Base-by-base conservation (phyloP, 225 moss, liverwort and hornwort genomes). In the Polytrichum commune region DNA sequence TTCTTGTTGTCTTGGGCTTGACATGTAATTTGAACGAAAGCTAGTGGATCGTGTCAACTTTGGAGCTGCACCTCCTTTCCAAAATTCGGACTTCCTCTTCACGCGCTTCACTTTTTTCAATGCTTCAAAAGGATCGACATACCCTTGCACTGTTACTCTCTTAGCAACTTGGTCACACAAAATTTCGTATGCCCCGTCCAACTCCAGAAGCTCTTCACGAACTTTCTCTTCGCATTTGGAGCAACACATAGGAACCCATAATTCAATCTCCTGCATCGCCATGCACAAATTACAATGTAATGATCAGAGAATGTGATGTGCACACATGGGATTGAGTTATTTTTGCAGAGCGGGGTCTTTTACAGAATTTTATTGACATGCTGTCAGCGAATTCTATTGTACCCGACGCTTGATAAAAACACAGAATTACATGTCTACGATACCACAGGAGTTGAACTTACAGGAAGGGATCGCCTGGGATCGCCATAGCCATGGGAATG, bases 41-140 rank as follows among this genome's bases (percentile, higher is more conserved):
- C 25, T 24, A 28, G 62, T 58, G 2, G 38, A 38, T 38, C 13
- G 38, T 38, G 10, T 38, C 5, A 7, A 35, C 13, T 18, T 7
- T 53, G 73, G 55, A 6, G n/a, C n/a, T 1, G 62, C 68, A 23
- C 69, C 62, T 54, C 20, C 53, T 18, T 56, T 62, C 83, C 83
- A 86, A 53, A 86, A 83, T 73, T 83, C 65, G 0, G 86, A 80
- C 62, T 86, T 86, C 75, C 83, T 80, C 76, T 83, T 78, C 65
- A 86, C 78, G 67, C 78, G 80, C 74, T 86, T 86, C 86, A 86
- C 68, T 65, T 83, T 86, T 80, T 83, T 80, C 32, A 86, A 72
- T 13, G 80, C 83, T 27, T 78, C 75, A 54, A 75, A 75, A 53
- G 86, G 80, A 58, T 86, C 75, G 30, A 86, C 63, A 29, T 73